Evolutionary conservation across 805 yeast genomes (phyloP).

Genomic region (Pichia cabralensis): DNA sequence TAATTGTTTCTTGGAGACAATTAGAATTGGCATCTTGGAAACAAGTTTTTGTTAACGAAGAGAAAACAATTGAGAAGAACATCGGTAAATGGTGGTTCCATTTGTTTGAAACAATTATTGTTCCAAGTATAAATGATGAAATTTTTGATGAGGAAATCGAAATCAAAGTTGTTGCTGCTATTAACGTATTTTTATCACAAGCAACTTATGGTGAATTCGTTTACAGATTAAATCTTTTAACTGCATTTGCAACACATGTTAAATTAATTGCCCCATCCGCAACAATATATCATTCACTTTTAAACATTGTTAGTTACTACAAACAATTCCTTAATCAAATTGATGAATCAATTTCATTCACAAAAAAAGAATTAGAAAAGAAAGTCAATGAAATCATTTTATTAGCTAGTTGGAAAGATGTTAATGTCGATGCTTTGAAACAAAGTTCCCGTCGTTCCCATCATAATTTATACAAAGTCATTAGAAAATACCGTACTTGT

Average conservation of each 20-base stretch:
- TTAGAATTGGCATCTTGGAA: conserved; percentile 84
- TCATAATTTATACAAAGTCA: conserved; percentile 67
- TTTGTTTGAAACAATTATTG: conserved; percentile 68
- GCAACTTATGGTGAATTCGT: conserved; percentile 68
- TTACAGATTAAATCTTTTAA: conserved; percentile 48
- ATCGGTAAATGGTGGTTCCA: conserved; percentile 89
- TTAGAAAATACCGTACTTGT: conserved; percentile 67
- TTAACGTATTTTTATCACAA: conserved; percentile 68
- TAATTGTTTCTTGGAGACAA: conserved; percentile 87
- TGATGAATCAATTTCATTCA: conserved; percentile 31
- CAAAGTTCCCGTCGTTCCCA: conserved; percentile 92
- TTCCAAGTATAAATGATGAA: conserved; percentile 37
- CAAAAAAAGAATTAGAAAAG: conserved; percentile 55
- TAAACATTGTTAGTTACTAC: conserved; percentile 55
- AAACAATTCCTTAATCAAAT: conserved; percentile 50
- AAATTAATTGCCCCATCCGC: conserved; percentile 20
- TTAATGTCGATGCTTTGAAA: conserved; percentile 83
- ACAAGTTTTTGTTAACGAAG: conserved; percentile 59
- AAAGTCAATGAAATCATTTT: conserved; percentile 76
- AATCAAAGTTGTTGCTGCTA: conserved; percentile 39
- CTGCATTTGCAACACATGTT: conserved; percentile 54
- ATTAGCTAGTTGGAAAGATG: conserved; percentile 95
- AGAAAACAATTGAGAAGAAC: conserved; percentile 32
- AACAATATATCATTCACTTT: conserved; percentile 31
- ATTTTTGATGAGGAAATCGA: conserved; percentile 26